Evolutionary conservation across 2,329 filamentous ascomycete species (phyloP), one percentile per base, ranked within the genome.

Genomic region (Cytospora schulzeri): DNA sequence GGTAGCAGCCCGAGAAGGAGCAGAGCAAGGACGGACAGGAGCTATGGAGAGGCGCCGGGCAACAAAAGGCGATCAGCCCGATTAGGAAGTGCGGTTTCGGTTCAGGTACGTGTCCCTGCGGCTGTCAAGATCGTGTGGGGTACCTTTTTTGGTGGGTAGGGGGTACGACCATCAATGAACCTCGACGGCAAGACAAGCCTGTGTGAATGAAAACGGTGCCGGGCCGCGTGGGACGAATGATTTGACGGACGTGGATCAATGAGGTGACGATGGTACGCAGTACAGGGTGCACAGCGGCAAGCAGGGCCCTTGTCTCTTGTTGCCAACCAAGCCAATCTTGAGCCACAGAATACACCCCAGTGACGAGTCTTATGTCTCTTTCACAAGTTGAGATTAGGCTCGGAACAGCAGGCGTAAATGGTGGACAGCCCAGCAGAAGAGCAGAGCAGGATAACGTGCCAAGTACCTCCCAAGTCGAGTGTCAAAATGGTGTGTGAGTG

Each of bases 151-250:
- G 31, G 52, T 50, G 58, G 61, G 53, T 59, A 64, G 66, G 63
- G 38, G 66, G 63, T 67, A 60, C 60, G 29, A 67, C 65, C 56
- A 62, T 56, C 63, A 65, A 48, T 61, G 53, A 41, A 53, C 29
- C 54, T 45, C 38, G 53, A 64, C 62, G 45, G 52, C 45, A 55
- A 56, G 51, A 48, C 45, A 48, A 48, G 45, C 45, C 45, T 48
- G 45, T 50, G 63, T 66, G 57, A 61, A 64, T 59, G 48, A 61
- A 63, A 64, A 48, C 48, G 61, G 61, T 66, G 61, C 64, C 61
- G 61, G 61, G 57, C 64, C 64, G 64, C 61, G 61, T 60, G 62
- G 53, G 61, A 66, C 61, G 60, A 62, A 60, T 57, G 61, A 66
- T 66, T 53, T 66, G 64, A 64, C 61, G 55, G 61, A 61, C 64